Evolutionary conservation across 352 stramenopile genomes (phyloP).

Genomic region (Globisporangium sylvaticum): DNA sequence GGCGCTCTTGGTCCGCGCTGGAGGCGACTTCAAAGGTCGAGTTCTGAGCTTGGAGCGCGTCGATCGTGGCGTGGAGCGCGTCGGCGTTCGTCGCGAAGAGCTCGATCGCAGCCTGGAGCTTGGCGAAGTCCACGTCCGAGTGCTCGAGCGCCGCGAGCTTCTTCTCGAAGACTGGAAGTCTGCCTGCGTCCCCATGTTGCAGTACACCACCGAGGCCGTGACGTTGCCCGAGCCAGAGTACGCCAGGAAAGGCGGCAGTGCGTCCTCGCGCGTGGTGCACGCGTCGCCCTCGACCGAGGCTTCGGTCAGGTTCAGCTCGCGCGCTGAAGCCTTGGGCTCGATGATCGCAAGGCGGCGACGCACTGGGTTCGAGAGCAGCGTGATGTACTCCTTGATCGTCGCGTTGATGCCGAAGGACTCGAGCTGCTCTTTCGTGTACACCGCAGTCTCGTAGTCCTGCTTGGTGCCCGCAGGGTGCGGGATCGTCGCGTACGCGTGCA

Average conservation of each 20-base stretch:
- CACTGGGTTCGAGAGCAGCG: conserved; percentile 62
- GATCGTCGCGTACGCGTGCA: conserved; percentile 9
- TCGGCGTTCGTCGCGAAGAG: conserved; percentile 32
- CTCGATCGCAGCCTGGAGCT: conserved; percentile 36
- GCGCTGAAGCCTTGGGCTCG: conserved; percentile 21
- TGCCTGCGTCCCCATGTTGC: conserved; percentile 78
- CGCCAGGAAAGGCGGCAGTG: conserved; percentile 71
- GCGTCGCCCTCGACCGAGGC: conserved; percentile 53
- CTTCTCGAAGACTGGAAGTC: conserved; percentile 66
- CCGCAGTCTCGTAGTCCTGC: conserved; percentile 25
- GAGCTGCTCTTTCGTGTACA: conserved; percentile 31
- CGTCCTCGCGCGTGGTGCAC: conserved; percentile 51
- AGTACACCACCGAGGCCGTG: conserved; percentile 74
- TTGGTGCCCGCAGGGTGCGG: conserved; percentile 17
- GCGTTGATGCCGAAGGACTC: conserved; percentile 35
- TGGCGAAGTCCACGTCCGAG: conserved; percentile 26
- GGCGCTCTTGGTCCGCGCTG: background rate
- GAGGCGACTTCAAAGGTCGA: background rate
- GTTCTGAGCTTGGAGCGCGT: conserved; percentile 5
- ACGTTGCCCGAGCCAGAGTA: conserved; percentile 80
- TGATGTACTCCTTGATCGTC: conserved; percentile 15
- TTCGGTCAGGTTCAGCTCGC: conserved; percentile 56
- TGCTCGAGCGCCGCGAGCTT: conserved; percentile 16
- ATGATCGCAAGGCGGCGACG: conserved; percentile 43
- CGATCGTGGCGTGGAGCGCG: conserved; percentile 23